phyloP scores from a whole-genome alignment of 768 basidiomycete species.

The Lentinula guzmanii region DNA sequence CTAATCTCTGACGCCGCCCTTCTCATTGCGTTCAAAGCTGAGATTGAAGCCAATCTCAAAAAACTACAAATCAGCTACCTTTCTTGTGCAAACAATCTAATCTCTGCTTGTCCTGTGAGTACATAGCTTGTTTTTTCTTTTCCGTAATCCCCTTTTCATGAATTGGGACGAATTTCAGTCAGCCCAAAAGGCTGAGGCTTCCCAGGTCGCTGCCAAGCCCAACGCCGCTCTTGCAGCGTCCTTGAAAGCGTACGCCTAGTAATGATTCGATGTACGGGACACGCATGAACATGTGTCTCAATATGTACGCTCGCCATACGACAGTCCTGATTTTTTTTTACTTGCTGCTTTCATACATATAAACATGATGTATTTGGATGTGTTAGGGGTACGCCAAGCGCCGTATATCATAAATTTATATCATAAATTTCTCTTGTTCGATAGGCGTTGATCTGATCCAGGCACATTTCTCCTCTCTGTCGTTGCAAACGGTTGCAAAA shows the following conservation, averaged over 20 bases:
- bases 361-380: background rate
- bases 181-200: background rate
- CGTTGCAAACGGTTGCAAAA: background rate
- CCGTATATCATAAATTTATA: background rate
- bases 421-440: background rate
- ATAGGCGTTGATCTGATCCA: background rate
- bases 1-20: background rate
- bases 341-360: background rate
- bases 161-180: background rate
- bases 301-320: no score
- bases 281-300: no score
- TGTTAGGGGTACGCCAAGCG: background rate
- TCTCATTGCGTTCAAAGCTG: background rate
- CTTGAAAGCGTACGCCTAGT: background rate
- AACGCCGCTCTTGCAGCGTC: background rate
- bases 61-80: background rate
- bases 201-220: background rate
- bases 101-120: background rate
- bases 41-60: background rate
- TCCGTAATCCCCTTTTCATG: background rate
- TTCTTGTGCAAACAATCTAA: background rate
- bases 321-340: background rate
- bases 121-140: background rate
- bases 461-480: background rate
- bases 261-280: no score